Evolutionary conservation across 1,139 yeast genomes (phyloP), one percentile per base, ranked within the genome.

Genomic region (Diutina rugosa): DNA sequence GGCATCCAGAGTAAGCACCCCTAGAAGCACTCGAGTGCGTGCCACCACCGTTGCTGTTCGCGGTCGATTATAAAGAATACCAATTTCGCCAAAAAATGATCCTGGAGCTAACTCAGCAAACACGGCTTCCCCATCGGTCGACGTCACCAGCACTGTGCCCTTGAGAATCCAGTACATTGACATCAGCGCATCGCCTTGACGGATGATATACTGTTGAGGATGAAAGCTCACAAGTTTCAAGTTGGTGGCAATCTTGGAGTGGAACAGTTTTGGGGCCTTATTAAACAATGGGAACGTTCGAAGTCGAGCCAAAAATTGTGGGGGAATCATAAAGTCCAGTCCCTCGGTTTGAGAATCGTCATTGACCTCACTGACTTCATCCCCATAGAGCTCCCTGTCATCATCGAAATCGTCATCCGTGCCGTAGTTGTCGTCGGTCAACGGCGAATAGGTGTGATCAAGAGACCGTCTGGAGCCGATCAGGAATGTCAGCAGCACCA

Each of bases 1-100:
- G 14, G 84, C 79, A 57, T 83, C 87, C 9, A 83, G 79, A 1
- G 89, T 84, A 52, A 87, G 72, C 0, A 85, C 86, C 1, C 89
- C 90, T 6, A 85, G 71, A 56, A 86, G 69, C 1, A 87, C 88
- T 60, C 76, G 79, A 0, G 88, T 78, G 59, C 83, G 72, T 1
- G 93, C 87, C n/a, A 85, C 81, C 16, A 86, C 90, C 1, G 90
- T 84, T 0, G 93, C 93, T 0, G 91, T 85, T 61, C 93, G 71
- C 10, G 91, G 90, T 52, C 90, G 72, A 64, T 85, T 84, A 69
- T 83, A 86, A 46, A 87, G 69, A 54, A 86, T 84, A 6, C 93
- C 93, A 56, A 86, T 85, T 64, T 87, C 95, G 6, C 90, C 95
- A 66, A 87, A 87, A 62, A 84, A 85, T 47, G 83, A 77, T 1